A percentile compares a stretch with the other conserved stretches of the same genome.
Evolutionary conservation across 2,329 filamentous ascomycete species (phyloP).

Genomic region (Erysiphe pulchra): DNA sequence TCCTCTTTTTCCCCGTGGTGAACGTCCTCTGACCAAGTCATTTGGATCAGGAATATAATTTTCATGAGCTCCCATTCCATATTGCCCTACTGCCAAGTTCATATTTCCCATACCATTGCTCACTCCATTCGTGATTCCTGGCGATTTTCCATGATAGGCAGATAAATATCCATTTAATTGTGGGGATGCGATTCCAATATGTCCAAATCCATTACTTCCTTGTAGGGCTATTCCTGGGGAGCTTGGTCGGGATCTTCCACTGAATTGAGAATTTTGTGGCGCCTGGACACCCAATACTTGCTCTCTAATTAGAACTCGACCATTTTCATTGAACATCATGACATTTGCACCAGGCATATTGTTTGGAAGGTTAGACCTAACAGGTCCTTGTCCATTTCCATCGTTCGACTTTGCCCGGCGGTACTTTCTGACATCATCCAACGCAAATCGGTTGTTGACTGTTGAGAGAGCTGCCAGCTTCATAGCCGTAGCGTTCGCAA

Average conservation of each 20-base stretch:
- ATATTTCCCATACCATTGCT: conserved; percentile 30
- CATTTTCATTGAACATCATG: conserved; percentile 85
- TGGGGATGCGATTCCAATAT: conserved; percentile 55
- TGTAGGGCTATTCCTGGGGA: conserved; percentile 77
- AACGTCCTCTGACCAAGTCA: conserved; percentile 71
- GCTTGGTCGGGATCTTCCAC: conserved; percentile 60
- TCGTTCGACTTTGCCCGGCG: conserved; percentile 78
- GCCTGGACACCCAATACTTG: conserved; percentile 63
- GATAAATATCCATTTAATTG: conserved; percentile 88
- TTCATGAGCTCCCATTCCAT: conserved; percentile 44
- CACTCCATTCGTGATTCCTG: conserved; percentile 27
- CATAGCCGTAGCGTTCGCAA: conserved; percentile 96
- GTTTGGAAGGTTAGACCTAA: conserved; percentile 39
- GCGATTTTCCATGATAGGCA: conserved; percentile 54
- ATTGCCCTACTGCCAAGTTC: conserved; percentile 43
- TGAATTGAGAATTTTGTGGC: conserved; percentile 29
- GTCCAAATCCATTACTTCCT: conserved; percentile 29
- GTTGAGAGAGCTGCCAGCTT: conserved; percentile 91
- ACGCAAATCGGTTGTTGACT: conserved; percentile 89
- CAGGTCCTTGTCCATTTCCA: conserved; percentile 36
- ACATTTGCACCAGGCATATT: conserved; percentile 48
- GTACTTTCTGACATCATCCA: conserved; percentile 93
- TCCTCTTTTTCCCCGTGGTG: conserved; percentile 71
- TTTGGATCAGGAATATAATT: conserved; percentile 88
- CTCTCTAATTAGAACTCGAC: conserved; percentile 64